These are phyloP conservation scores for Viridothelium virens DNA, from an alignment of 495 filamentous ascomycete species.

Conservation along the genomic window DNA sequence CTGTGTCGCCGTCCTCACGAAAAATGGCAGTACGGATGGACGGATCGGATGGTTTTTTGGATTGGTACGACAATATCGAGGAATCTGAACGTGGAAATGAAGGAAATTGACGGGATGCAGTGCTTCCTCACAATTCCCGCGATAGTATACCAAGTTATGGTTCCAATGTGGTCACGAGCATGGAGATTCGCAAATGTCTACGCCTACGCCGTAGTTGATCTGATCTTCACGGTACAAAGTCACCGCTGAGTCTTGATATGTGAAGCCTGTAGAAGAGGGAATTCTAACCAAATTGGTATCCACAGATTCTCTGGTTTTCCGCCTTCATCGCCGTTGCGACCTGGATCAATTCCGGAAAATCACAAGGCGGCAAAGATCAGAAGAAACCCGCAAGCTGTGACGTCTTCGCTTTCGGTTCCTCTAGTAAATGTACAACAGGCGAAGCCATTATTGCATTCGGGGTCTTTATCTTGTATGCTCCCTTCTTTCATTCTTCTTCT, in stretches of 20 bases:
- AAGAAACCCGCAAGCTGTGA: conserved; percentile 41
- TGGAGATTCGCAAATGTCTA: conserved; percentile 73
- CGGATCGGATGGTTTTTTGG: conserved; percentile 68
- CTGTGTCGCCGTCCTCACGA: conserved; percentile 65
- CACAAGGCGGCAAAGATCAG: conserved; percentile 29
- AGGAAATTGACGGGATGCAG: conserved; percentile 39
- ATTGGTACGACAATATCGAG: conserved; percentile 50
- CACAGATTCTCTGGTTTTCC: conserved; percentile 67
- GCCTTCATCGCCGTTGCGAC: conserved; percentile 70
- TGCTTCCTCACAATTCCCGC: conserved; percentile 79
- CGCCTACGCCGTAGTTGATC: conserved; percentile 68
- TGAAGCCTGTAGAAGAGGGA: not conserved
- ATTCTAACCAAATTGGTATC: not conserved
- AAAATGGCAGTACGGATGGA: conserved; percentile 55
- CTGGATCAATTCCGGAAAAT: conserved; percentile 47
- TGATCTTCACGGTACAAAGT: conserved; percentile 47
- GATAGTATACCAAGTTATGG: conserved; percentile 73
- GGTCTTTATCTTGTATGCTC: conserved; percentile 69
- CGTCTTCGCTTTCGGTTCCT: conserved; percentile 48
- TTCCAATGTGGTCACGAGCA: conserved; percentile 77
- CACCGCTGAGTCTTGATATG: not conserved
- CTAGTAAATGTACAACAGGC: conserved; percentile 60
- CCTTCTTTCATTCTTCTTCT: conserved; percentile 16
- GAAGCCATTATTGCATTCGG: conserved; percentile 70
- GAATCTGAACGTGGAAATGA: not conserved